Evolutionary conservation across 345 rosid genomes (phyloP).

Genomic region (Bruguiera sexangula): DNA sequence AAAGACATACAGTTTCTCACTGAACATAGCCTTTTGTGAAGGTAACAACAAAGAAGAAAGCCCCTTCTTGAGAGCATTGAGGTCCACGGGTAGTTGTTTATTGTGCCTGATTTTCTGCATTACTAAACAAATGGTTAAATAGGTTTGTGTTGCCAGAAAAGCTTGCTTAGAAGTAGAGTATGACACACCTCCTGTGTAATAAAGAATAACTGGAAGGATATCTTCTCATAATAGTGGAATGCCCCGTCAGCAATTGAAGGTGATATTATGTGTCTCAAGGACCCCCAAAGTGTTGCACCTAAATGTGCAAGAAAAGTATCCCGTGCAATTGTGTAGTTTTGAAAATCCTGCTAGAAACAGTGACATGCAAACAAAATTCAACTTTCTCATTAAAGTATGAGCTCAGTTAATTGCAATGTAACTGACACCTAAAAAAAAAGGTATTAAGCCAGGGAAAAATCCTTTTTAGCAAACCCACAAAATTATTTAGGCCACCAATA

Average conservation of each 20-base stretch:
- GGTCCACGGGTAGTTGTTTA: conserved; percentile 82
- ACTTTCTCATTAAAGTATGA: conserved; percentile 15
- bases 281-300: conserved; percentile 94
- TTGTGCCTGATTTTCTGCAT: conserved; percentile 63
- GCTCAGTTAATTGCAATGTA: background rate
- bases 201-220: conserved; percentile 90
- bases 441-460: too few species aligned
- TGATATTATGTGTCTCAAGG: conserved; percentile 85
- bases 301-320: conserved; percentile 95
- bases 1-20: conserved; percentile 60
- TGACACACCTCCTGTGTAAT: conserved; percentile 83
- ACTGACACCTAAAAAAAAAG: too few species aligned
- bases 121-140: conserved; percentile 24
- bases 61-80: conserved; percentile 69
- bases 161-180: conserved; percentile 10
- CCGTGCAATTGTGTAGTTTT: conserved; percentile 93
- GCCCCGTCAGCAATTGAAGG: conserved; percentile 97
- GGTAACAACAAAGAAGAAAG: conserved; percentile 82
- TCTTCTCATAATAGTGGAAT: conserved; percentile 91
- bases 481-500: too few species aligned
- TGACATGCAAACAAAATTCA: conserved; percentile 14
- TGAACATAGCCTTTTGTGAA: conserved; percentile 77
- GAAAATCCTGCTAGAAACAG: conserved; percentile 61
- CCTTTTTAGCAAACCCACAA: too few species aligned
- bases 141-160: conserved; percentile 17